Evolutionary conservation across 306 rosid species (phyloP), one percentile per base, ranked within the genome.

Genomic region (Fragaria iinumae): DNA sequence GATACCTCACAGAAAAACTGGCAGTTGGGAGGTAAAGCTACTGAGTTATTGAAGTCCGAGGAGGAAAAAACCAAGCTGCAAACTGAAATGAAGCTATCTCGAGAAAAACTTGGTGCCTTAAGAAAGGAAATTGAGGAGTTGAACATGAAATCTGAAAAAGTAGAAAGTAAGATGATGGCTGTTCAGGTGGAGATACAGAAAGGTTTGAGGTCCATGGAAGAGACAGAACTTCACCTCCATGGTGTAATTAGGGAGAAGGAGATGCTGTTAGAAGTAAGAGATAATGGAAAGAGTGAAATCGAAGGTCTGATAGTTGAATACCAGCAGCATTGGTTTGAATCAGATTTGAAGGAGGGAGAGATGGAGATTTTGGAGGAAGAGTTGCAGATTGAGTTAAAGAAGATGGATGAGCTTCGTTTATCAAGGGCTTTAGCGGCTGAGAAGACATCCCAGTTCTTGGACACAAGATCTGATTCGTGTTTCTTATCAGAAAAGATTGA

Each of bases 351-450:
- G 84, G 89, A 85, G 63, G 88, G 68, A 1, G 91, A 87, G 82
- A 78, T 71, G 36, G 80, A 67, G 79, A 67, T 88, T 48, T 76
- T 92, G 78, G 96, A 82, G 84, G 96, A 88, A 83, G 97, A 92
- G 67, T 81, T 88, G 73, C 84, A 80, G 67, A 74, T 65, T 41
- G 87, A 83, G 69, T 76, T 38, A 7, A 39, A 43, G 77, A 88
- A 84, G 83, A 73, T 82, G 10, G 82, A 82, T 71, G 91, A 92
- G 70, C 57, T 90, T 60, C 82, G 75, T 36, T 72, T 29, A 59
- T 85, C 84, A 0, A 89, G 83, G 82, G 80, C 79, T 59, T n/a
- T 64, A 53, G 91, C 87, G n/a, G 75, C 86, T 8, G 75, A 81
- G 76, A 83, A 85, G 85, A 76, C 79, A 69, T 66, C 67, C 71